Base-by-base conservation (phyloP, 331 rosid species). In the Telfairia occidentalis region DNA sequence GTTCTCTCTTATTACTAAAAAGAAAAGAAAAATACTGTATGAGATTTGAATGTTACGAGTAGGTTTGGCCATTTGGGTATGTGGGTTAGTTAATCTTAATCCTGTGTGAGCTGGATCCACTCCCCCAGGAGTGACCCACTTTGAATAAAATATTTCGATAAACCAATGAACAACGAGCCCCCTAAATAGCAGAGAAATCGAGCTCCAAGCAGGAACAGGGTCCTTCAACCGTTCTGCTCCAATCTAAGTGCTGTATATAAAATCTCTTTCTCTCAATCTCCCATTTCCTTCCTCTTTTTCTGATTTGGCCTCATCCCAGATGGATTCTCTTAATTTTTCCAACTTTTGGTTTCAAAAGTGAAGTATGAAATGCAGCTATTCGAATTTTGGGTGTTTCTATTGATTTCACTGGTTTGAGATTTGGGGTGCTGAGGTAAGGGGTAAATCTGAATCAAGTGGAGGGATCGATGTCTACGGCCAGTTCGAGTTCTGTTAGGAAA, bases 61-160 rank as follows among this genome's bases (percentile, higher is more conserved):
- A 40, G 26, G n/a, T 50, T 50, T 50, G 4, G 19, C 73, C 73
- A 64, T 29, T 23, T 45, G 10, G 7, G 24, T 18, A 76, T 30
- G 60, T 46, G 77, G 85, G 89, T 81, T 79, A 70, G 85, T 85
- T 89, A 83, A 76, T 85, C 63, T 53, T 46, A 76, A 60, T 59
- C 60, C 72, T 75, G 70, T 55, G 71, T 91, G 96, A 94, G 98
- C 97, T 94, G 98, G 92, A 91, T 88, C 98, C 98, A 88, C 88
- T 81, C 90, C 87, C 84, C 77, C 78, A 84, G 81, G 83, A 69
- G 75, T 82, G 84, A 65, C 92, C 89, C 92, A 86, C 84, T 80
- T 82, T 77, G 42, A 80, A 78, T 86, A 71, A 15, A 75, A 50
- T 34, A 18, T 34, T 77, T 34, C 13, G n/a, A 57, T 63, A 30